Evolutionary conservation across 2,329 filamentous ascomycete genomes (phyloP), one percentile per base, ranked within the genome.

Genomic region (Cytospora mali): DNA sequence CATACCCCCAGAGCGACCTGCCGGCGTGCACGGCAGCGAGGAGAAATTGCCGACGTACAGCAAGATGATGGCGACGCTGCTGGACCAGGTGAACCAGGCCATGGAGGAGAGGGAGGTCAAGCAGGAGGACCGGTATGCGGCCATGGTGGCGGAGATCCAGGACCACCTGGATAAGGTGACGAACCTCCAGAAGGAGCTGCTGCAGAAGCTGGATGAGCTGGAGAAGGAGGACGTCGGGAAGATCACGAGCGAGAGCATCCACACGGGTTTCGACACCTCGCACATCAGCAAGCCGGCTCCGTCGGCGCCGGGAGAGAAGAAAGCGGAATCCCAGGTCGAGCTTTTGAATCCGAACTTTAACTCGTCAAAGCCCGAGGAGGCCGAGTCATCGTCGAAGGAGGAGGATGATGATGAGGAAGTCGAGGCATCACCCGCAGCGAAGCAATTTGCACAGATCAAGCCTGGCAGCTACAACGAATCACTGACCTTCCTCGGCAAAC

Each of bases 11-110:
- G 82, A 85, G 55, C 82, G 90, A 27, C 93, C 93, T 1, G 88
- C 88, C 68, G 93, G 91, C 53, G 89, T 97, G 29, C 89, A 96
- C 72, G 82, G 84, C 49, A 83, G 92, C 60, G 87, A 89, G 69
- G 85, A 90, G 74, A 87, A 83, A 71, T 86, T 91, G 69, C 92
- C 91, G 0, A 90, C 88, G 16, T 99, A 97, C 73, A 95, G 92
- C 46, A 92, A 96, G 80, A 99, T 99, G 95, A 93, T 99, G 90
- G 91, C 91, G n/a, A 87, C 89, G n/a, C 77, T 99, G 70, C 84
- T 98, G 23, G 95, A 99, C 71, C 91, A 96, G 76, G 93, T 98
- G 49, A 97, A 97, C 71, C 83, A 86, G 76, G 87, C 91, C 56
- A 81, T 97, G 39, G 91, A 93, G 61, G 90, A 93, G 72, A 90